Conservation (phyloP, 768 basidiomycete genomes). For the Agrocybe praecox region DNA sequence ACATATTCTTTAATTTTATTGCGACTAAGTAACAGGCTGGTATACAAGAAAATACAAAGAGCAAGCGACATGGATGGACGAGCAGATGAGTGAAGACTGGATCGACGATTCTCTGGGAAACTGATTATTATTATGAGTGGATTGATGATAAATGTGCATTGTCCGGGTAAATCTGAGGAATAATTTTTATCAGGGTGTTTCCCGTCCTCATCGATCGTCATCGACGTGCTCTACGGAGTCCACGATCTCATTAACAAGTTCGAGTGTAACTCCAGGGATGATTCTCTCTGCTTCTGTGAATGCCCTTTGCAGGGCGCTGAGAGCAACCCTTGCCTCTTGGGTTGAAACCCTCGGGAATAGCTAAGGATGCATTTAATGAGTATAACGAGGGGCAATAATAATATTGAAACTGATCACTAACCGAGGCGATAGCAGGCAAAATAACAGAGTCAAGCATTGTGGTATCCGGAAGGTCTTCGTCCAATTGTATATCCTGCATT, state of each 20-base stretch:
- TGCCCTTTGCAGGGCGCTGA: constrained; percentile 86
- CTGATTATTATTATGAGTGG: constrained; percentile 1
- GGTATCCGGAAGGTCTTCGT: constrained; percentile 73
- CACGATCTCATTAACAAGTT: constrained; percentile 92
- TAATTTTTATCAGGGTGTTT: not conserved
- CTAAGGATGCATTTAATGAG: constrained; percentile 40
- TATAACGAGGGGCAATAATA: not conserved
- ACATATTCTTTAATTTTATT: constrained; percentile 5
- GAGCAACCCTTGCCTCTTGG: constrained; percentile 86
- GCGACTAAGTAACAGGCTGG: constrained; percentile 15
- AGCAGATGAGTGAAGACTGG: constrained; percentile 9
- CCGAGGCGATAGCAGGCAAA: constrained; percentile 94
- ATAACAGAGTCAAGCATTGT: constrained; percentile 97
- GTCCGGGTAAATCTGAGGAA: constrained; percentile 10
- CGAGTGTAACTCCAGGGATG: constrained; percentile 93
- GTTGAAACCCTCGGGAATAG: constrained; percentile 91
- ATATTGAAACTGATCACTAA: constrained; percentile 45
- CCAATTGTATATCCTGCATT: constrained; percentile 45
- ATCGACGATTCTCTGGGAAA: constrained; percentile 1
- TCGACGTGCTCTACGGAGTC: constrained; percentile 92
- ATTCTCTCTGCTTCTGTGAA: constrained; percentile 95
- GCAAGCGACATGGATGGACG: constrained; percentile 17
- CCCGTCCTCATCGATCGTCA: constrained; percentile 57
- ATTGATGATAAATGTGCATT: constrained; percentile 5
- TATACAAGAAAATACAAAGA: constrained; percentile 27